Evolutionary conservation across 495 filamentous ascomycete genomes (phyloP).

Genomic region (Podospora pseudoanserina): DNA sequence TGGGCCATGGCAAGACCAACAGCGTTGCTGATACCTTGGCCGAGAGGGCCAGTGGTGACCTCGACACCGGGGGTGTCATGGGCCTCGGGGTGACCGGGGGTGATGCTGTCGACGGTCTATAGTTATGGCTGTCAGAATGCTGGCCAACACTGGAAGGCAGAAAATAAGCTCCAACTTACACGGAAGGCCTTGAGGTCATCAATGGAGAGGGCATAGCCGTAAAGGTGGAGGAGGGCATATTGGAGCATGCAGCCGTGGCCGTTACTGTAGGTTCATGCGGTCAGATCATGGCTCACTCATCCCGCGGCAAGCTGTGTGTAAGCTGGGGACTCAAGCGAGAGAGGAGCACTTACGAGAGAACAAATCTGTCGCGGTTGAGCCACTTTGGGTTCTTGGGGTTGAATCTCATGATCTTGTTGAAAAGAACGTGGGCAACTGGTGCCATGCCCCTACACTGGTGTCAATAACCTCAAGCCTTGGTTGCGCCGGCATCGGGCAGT

Average conservation of each 20-base stretch:
- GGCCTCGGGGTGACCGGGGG: slow-evolving; percentile 93
- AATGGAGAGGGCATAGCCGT: slow-evolving; percentile 79
- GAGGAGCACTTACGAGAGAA: slow-evolving; percentile 83
- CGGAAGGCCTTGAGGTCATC: slow-evolving; percentile 95
- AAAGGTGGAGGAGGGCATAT: slow-evolving; percentile 96
- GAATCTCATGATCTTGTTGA: slow-evolving; percentile 98
- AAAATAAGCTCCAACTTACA: slow-evolving; percentile 54
- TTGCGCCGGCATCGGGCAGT: slow-evolving; percentile 13
- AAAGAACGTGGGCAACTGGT: slow-evolving; percentile 93
- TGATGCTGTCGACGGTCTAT: slow-evolving; percentile 83
- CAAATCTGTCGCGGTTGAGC: slow-evolving; percentile 96
- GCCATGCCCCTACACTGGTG: slow-evolving; percentile 72
- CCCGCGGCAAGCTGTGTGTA: background rate
- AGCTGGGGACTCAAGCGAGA: too few relatives aligned
- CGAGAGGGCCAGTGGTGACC: slow-evolving; percentile 95
- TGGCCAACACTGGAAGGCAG: background rate
- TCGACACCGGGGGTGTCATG: slow-evolving; percentile 96
- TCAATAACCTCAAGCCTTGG: slow-evolving; percentile 18
- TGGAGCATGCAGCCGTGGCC: slow-evolving; percentile 99
- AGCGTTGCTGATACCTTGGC: slow-evolving; percentile 91
- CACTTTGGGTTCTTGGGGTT: slow-evolving; percentile 98
- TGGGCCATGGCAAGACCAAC: slow-evolving; percentile 97
- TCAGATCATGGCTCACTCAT: slow-evolving; percentile 4
- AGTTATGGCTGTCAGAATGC: slow-evolving; percentile 17
- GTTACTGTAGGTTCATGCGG: slow-evolving; percentile 57